Evolutionary conservation across 108 stramenopile genomes (phyloP), one percentile per base, ranked within the genome.

Genomic region (Cyclostephanos invisitatus): DNA sequence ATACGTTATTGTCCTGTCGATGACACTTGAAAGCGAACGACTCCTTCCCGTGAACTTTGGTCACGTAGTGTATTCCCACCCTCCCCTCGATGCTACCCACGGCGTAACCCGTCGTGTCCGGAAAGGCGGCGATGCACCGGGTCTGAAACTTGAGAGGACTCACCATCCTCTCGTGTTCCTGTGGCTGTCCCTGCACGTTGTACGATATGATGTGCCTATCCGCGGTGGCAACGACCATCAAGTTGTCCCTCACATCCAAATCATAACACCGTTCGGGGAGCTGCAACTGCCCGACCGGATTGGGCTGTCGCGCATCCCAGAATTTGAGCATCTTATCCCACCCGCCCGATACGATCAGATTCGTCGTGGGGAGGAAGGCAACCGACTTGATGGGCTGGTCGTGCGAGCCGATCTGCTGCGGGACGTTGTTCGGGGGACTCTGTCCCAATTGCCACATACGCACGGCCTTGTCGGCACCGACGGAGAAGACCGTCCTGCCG

Each of bases 21-120:
- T 99, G 98, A 74, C 98, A 99, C 77, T 97, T 97, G 87, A 99
- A 99, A 42, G 96, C 96, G 86, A 98, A 99, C 61, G 87, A 86
- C 28, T 95, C 89, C 36, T 86, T 84, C 32, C 89, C 93, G 40
- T 78, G 77, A 42, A 88, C 83, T 57, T 91, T 91, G 57, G 94
- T 74, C n/a, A 98, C 73, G 70, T 98, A 97, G 65, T 97, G 97
- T 35, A 99, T 95, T 24, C 92, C 97, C 25, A 98, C 98, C 28
- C 98, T 84, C 28, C 98, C 98, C 74, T 98, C 98, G 68, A 98
- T 96, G 58, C 89, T 89, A 18, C 98, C 98, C 48, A 98, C 84
- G 6, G 97, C 98, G 81, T 97, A 98, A 1, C 97, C 97, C 7
- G 91, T 85, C 49, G 56, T 65, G 75, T 94, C 97, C 21, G 96